These are phyloP conservation scores for Pichia gijzeniarum DNA, from an alignment of 805 yeast species.

Conservation along the genomic window DNA sequence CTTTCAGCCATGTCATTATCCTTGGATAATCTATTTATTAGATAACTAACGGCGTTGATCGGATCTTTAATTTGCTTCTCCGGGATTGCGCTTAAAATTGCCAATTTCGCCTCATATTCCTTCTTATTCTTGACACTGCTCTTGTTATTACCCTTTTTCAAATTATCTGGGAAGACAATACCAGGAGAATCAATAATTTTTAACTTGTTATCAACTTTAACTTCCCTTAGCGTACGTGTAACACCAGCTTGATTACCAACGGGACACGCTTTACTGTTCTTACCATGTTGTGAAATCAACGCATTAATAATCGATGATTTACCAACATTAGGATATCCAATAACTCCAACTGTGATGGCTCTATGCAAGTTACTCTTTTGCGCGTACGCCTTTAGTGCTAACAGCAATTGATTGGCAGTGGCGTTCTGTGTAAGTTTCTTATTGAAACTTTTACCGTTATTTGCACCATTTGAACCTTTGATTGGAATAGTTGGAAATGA, in stretches of 20 bases:
- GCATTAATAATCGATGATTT: conserved; percentile 93
- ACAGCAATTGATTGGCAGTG: conserved; percentile 69
- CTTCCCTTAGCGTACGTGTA: conserved; percentile 85
- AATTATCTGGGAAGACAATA: conserved; percentile 73
- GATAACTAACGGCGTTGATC: conserved; percentile 66
- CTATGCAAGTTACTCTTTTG: conserved; percentile 78
- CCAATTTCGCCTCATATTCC: conserved; percentile 82
- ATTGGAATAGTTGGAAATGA: conserved; percentile 91
- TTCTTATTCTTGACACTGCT: conserved; percentile 38
- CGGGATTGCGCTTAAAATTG: conserved; percentile 83
- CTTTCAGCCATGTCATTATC: conserved; percentile 71
- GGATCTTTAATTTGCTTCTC: conserved; percentile 84
- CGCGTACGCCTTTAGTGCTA: conserved; percentile 81
- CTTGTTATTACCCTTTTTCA: conserved; percentile 36
- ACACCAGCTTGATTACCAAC: conserved; percentile 98
- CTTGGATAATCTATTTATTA: conserved; percentile 70
- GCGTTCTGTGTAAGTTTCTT: conserved; percentile 63
- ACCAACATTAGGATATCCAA: conserved; percentile 97
- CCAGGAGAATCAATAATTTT: conserved; percentile 95
- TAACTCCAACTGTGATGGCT: conserved; percentile 87
- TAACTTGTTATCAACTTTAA: conserved; percentile 84
- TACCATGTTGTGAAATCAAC: conserved; percentile 69
- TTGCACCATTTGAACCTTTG: conserved; percentile 70
- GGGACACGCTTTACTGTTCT: conserved; percentile 70
- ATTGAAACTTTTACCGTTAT: conserved; percentile 61